Evolutionary conservation across 805 yeast genomes (phyloP), one percentile per base, ranked within the genome.

Genomic region (Myxozyma lipomycoides): DNA sequence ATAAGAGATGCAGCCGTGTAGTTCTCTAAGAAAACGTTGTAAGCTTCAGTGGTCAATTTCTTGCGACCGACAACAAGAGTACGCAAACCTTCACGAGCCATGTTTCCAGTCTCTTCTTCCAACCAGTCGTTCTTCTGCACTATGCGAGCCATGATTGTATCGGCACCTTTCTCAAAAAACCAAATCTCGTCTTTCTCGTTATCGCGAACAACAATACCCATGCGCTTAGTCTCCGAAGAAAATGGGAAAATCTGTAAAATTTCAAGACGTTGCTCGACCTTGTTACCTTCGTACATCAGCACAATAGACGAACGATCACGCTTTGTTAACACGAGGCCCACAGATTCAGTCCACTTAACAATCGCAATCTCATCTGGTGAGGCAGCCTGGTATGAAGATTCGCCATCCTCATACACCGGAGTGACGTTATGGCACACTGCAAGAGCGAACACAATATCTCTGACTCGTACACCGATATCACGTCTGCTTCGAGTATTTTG

Each of bases 361-460:
- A 93, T 93, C 25, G 99, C 98, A 60, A 93, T 82, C 66, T 93
- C 99, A 72, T 93, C 99, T 0, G 99, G 99, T 0, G 97, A 90
- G 0, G 98, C 97, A 0, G 98, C 98, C 69, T 93, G 99, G 66
- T 90, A 93, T 1, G 88, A 78, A 15, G 82, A 66, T 51, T 74
- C 81, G 24, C 86, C 88, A 57, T 83, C 86, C 50, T 84, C 93
- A 58, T 82, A 78, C 0, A 95, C 82, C 1, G 99, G 99, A 0
- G 98, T 95, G 25, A 93, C 99, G 60, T 89, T 89, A 67, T 93
- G 99, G 67, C 99, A 93, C n/a, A 91, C 72, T 0, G 98, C 95
- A 45, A 93, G 73, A 1, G 96, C 86, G 0, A 81, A 68, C 1
- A 89, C 79, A 56, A 93, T 72, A 62, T 89, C 96, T 61, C 90